Percentiles rank a stretch among this genome's conserved stretches.
Evolutionary conservation across 495 filamentous ascomycete genomes (phyloP).

Genomic region (Neurospora pannonica): DNA sequence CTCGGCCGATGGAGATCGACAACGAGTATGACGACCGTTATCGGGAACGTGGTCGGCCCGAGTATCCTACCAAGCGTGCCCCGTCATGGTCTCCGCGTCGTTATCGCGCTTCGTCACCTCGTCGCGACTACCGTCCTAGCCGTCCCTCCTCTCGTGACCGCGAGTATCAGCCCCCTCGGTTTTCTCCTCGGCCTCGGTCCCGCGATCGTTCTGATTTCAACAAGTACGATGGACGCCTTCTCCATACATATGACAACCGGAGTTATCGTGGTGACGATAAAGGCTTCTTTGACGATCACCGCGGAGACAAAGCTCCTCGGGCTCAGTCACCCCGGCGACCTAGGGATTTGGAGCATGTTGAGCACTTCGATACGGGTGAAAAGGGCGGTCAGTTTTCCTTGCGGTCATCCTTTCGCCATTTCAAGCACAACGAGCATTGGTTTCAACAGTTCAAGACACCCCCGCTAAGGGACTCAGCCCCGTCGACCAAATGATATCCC

Average conservation of each 20-base stretch:
- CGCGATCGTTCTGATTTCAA: constrained; percentile 11
- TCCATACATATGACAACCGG: constrained; percentile 4
- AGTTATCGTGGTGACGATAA: constrained; percentile 7
- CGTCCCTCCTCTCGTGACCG: constrained; percentile 12
- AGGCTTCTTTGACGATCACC: background rate
- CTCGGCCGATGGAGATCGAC: background rate
- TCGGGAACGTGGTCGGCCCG: background rate
- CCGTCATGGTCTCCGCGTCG: constrained; percentile 8
- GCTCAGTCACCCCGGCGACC: constrained; percentile 1
- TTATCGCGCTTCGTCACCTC: constrained; percentile 6
- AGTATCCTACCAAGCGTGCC: background rate
- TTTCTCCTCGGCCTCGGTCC: background rate
- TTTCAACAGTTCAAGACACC: background rate
- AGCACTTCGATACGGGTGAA: background rate
- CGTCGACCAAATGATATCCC: background rate
- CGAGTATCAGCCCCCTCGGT: constrained; percentile 9
- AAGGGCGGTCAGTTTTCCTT: constrained; percentile 10
- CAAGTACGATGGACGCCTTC: constrained; percentile 10
- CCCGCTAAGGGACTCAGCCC: background rate
- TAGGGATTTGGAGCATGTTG: background rate
- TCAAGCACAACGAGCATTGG: background rate
- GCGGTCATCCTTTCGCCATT: background rate
- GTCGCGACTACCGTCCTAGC: constrained; percentile 7
- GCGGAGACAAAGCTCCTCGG: background rate
- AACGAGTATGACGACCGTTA: background rate